Conservation (phyloP, 2,329 filamentous ascomycete species). For the Apiospora aurea region DNA sequence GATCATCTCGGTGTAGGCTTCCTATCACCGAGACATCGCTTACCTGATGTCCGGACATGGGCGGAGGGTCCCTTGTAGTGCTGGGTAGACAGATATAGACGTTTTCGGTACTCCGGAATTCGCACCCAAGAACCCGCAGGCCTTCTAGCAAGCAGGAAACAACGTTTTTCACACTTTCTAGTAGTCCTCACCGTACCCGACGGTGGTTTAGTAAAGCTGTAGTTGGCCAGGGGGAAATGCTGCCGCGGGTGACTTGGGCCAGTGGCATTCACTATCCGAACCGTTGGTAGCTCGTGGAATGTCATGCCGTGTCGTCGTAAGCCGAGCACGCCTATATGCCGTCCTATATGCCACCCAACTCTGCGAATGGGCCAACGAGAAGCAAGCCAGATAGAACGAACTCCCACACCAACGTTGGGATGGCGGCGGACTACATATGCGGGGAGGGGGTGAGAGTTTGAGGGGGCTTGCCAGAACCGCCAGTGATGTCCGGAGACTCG, state of each 20-base stretch:
- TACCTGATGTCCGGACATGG: not conserved
- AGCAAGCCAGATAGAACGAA: not conserved
- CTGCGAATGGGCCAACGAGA: not conserved
- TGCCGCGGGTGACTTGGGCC: not conserved
- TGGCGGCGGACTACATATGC: conserved; percentile 11
- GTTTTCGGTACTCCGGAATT: conserved; percentile 12
- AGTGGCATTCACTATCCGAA: not conserved
- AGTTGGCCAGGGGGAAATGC: not conserved
- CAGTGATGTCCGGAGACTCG: conserved; percentile 2
- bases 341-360: not conserved
- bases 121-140: not conserved
- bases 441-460: not conserved
- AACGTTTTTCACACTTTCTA: not conserved
- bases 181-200: not conserved
- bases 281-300: not conserved
- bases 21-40: not conserved
- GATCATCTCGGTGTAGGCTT: not conserved
- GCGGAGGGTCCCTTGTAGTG: not conserved
- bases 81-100: not conserved
- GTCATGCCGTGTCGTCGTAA: not conserved
- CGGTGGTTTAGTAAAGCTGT: not conserved
- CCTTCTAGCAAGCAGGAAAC: not conserved
- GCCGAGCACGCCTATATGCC: not conserved
- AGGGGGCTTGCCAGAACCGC: conserved; percentile 2
- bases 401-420: conserved; percentile 10